phyloP scores from a whole-genome alignment of 768 basidiomycete genomes.

The Phylloporus rhodoxanthus region DNA sequence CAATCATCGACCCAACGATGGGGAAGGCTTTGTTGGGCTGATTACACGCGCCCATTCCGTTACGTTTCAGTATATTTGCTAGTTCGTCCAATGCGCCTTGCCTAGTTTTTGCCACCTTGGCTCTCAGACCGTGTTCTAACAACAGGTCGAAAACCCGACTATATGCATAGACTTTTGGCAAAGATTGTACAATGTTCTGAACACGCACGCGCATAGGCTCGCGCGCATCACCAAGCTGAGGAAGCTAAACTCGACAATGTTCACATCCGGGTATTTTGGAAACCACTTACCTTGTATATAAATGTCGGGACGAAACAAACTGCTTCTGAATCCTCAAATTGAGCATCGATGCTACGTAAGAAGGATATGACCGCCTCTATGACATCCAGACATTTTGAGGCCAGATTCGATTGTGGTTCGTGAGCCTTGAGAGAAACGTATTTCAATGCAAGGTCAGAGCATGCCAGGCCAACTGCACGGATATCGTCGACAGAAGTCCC shows the following conservation, averaged over 20 bases:
- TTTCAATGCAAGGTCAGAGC: constrained; percentile 88
- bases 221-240: constrained; percentile 85
- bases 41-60: constrained; percentile 70
- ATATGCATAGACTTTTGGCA: constrained; percentile 89
- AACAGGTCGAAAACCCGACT: constrained; percentile 87
- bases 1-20: constrained; percentile 68
- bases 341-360: constrained; percentile 65
- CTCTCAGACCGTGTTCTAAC: constrained; percentile 82
- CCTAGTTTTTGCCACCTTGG: constrained; percentile 88
- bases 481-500: constrained; percentile 43
- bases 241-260: constrained; percentile 1
- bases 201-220: constrained; percentile 77
- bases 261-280: not conserved
- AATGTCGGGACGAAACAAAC: constrained; percentile 84
- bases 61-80: constrained; percentile 67
- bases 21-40: constrained; percentile 80
- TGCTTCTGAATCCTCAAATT: constrained; percentile 82
- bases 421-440: constrained; percentile 88
- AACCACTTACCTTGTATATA: constrained; percentile 68
- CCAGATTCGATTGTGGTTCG: constrained; percentile 85
- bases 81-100: constrained; percentile 84
- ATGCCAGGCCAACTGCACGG: constrained; percentile 68
- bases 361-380: constrained; percentile 75
- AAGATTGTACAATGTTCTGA: constrained; percentile 74
- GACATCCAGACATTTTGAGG: constrained; percentile 83